Evolutionary conservation across 2,329 filamentous ascomycete species (phyloP).

Genomic region (Penicillium sp.): DNA sequence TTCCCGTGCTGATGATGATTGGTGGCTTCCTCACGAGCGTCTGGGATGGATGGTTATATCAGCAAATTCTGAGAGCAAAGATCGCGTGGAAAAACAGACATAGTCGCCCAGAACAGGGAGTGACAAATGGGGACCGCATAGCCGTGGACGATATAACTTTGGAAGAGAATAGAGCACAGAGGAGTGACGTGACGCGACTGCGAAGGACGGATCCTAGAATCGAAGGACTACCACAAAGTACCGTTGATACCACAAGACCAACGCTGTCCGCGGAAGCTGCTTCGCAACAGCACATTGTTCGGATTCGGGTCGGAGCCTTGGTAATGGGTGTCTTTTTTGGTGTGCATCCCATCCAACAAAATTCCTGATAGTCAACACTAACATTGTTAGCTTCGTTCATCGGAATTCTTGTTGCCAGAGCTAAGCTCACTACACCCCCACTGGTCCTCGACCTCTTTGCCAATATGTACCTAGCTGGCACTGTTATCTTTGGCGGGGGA

Average conservation of each 20-base stretch:
- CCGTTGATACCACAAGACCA: not conserved
- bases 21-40: constrained; percentile 55
- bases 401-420: constrained; percentile 53
- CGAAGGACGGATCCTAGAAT: constrained; percentile 8
- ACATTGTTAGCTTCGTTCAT: constrained; percentile 50
- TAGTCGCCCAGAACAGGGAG: constrained; percentile 13
- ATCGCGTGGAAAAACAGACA: constrained; percentile 21
- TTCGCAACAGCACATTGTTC: constrained; percentile 1
- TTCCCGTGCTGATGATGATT: constrained; percentile 62
- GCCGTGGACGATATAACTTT: constrained; percentile 9
- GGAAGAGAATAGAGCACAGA: constrained; percentile 13
- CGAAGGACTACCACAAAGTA: constrained; percentile 2
- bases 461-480: constrained; percentile 72
- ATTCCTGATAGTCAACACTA: not conserved
- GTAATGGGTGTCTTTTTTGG: constrained; percentile 52
- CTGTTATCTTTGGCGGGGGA: constrained; percentile 65
- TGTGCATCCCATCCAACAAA: constrained; percentile 12
- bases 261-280: not conserved
- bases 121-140: constrained; percentile 7
- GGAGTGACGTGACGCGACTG: constrained; percentile 10
- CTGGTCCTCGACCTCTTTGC: constrained; percentile 63
- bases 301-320: constrained; percentile 36
- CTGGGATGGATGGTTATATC: constrained; percentile 58
- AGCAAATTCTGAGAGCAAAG: constrained; percentile 41
- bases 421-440: constrained; percentile 41